A percentile compares a stretch with the other conserved stretches of the same genome.
Evolutionary conservation across 371 early-diverging fungal species (phyloP).

Genomic region (Mucor indicus): DNA sequence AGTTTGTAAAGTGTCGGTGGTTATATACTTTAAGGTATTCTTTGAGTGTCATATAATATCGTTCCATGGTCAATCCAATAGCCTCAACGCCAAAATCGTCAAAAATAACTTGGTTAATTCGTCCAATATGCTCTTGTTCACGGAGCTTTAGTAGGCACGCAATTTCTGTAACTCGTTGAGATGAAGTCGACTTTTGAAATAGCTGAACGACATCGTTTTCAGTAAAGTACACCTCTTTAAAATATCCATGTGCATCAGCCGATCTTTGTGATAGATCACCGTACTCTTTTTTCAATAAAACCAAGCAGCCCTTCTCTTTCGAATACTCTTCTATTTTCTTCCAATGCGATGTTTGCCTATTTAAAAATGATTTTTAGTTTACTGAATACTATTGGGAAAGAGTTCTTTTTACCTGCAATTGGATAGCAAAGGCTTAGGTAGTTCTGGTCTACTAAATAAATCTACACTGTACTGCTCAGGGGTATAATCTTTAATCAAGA

Average conservation of each 20-base stretch:
- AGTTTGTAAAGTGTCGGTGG: slow-evolving; percentile 40
- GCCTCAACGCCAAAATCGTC: slow-evolving; percentile 29
- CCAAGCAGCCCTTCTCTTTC: background rate
- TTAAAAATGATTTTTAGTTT: too few relatives aligned
- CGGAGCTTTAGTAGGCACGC: slow-evolving; percentile 33
- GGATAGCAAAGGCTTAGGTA: background rate
- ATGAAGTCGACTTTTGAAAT: slow-evolving; percentile 39
- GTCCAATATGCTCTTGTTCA: slow-evolving; percentile 32
- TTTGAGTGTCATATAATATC: slow-evolving; percentile 48
- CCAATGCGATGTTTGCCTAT: background rate
- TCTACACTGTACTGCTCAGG: background rate
- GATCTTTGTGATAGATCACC: background rate
- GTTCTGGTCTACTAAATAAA: background rate
- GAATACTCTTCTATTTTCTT: background rate
- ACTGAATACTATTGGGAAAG: too few relatives aligned
- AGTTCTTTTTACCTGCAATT: background rate
- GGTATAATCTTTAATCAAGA: background rate
- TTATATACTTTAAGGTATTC: slow-evolving; percentile 47
- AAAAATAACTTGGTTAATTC: slow-evolving; percentile 30
- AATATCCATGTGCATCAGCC: slow-evolving; percentile 37
- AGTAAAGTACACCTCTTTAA: slow-evolving; percentile 45
- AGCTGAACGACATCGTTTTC: slow-evolving; percentile 29
- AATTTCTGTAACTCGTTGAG: slow-evolving; percentile 42
- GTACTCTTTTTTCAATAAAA: background rate
- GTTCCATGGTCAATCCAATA: slow-evolving; percentile 40